phyloP scores from a whole-genome alignment of 352 stramenopile species.

The Lagenidium giganteum region DNA sequence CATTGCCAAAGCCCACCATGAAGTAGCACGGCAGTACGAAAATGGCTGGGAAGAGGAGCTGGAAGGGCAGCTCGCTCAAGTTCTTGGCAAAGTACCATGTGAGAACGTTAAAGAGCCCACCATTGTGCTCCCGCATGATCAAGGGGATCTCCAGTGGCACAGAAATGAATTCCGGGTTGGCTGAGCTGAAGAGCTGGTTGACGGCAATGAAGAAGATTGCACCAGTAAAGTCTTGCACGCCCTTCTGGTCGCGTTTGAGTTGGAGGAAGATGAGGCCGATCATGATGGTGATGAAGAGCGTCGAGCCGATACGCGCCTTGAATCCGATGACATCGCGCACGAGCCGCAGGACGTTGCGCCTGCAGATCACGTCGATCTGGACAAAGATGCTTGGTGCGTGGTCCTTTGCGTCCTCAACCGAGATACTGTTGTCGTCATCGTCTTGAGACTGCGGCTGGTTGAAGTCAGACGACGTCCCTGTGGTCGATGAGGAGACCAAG shows the following conservation, averaged over 20 bases:
- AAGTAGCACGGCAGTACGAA: constrained; percentile 26
- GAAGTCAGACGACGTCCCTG: neutral
- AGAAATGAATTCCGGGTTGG: constrained; percentile 26
- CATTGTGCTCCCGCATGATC: constrained; percentile 26
- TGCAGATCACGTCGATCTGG: constrained; percentile 14
- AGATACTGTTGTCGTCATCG: neutral
- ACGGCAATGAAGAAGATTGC: constrained; percentile 35
- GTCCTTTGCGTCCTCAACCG: neutral
- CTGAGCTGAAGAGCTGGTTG: constrained; percentile 18
- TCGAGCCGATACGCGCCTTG: constrained; percentile 22
- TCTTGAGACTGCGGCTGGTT: neutral
- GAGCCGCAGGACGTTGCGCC: constrained; percentile 21
- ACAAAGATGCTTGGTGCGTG: constrained; percentile 11
- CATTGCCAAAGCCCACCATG: constrained; percentile 26
- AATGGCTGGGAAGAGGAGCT: constrained; percentile 22
- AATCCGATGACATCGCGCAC: constrained; percentile 26
- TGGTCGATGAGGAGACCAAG: neutral
- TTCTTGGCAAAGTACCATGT: constrained; percentile 32
- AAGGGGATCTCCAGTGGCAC: constrained; percentile 27
- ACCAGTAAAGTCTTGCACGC: constrained; percentile 47
- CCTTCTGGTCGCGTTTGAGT: constrained; percentile 38
- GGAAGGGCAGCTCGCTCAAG: constrained; percentile 23
- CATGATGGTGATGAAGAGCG: constrained; percentile 29
- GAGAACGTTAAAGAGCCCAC: constrained; percentile 20
- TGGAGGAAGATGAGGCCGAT: constrained; percentile 25